Evolutionary conservation across 116 monocot species (phyloP).

Genomic region (Dioscorea cayenensis): DNA sequence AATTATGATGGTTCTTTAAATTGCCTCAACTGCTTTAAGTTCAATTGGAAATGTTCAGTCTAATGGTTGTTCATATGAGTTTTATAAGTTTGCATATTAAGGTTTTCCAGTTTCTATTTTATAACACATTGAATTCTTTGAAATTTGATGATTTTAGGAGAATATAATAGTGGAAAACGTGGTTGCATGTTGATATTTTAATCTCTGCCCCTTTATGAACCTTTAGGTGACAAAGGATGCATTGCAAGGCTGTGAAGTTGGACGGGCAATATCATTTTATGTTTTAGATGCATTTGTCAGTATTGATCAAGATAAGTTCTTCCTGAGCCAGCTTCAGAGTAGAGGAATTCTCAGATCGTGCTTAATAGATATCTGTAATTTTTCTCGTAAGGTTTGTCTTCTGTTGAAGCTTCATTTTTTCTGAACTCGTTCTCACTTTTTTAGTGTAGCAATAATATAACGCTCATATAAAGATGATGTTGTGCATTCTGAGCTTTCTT

Average conservation of each 20-base stretch:
- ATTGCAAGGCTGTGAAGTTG: slow-evolving; percentile 74
- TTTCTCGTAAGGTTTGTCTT: slow-evolving; percentile 60
- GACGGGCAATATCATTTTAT: slow-evolving; percentile 66
- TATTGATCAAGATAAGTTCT: slow-evolving; percentile 77
- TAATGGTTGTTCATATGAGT: background rate
- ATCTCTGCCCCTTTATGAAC: background rate
- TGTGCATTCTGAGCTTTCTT: too few relatives aligned
- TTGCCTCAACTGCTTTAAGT: too few relatives aligned
- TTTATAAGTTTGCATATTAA: background rate
- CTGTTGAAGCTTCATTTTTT: too few relatives aligned
- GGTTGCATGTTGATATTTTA: background rate
- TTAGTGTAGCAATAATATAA: too few relatives aligned
- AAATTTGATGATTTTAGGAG: background rate
- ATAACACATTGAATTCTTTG: background rate
- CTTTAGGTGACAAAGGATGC: slow-evolving; percentile 75
- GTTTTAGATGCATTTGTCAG: slow-evolving; percentile 69
- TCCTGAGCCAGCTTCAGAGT: slow-evolving; percentile 82
- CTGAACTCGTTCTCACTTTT: too few relatives aligned
- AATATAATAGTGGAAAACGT: background rate
- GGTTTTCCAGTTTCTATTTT: background rate
- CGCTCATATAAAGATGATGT: too few relatives aligned
- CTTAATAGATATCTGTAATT: slow-evolving; percentile 56
- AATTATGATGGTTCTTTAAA: too few relatives aligned
- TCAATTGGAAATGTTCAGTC: too few relatives aligned
- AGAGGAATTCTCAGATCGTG: slow-evolving; percentile 73